Evolutionary conservation across 331 rosid species (phyloP).

Genomic region (Cydonia oblonga): DNA sequence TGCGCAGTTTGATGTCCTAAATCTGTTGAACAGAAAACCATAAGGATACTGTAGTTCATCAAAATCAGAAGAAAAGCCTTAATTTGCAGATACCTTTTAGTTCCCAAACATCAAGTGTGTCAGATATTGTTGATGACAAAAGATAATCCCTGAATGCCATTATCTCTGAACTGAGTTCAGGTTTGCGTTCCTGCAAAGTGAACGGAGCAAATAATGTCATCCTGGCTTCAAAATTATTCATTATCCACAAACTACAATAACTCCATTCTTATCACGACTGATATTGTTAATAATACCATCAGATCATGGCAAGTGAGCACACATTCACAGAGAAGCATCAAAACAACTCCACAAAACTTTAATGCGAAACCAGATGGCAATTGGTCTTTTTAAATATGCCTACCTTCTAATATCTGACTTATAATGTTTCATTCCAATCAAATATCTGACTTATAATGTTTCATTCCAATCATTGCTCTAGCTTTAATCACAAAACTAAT

Average conservation of each 20-base stretch:
- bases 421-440: too few species aligned
- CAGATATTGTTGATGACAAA: conserved; percentile 79
- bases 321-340: not conserved
- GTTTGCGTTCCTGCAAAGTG: conserved; percentile 72
- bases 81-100: conserved; percentile 57
- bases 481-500: not conserved
- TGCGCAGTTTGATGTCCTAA: conserved; percentile 97
- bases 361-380: not conserved
- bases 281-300: not conserved
- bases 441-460: too few species aligned
- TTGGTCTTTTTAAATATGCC: not conserved
- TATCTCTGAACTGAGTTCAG: conserved; percentile 72
- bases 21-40: conserved; percentile 42
- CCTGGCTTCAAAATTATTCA: not conserved
- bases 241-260: not conserved
- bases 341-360: not conserved
- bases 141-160: conserved; percentile 95
- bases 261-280: not conserved
- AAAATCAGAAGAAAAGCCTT: conserved; percentile 3
- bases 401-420: not conserved
- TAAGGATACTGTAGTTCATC: conserved; percentile 4
- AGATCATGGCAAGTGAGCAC: not conserved
- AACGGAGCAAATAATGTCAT: not conserved
- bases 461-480: too few species aligned
- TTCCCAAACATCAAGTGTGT: conserved; percentile 97